Evolutionary conservation across 129 eudicot genomes (phyloP).

Genomic region (Chrysanthemum seticuspe): DNA sequence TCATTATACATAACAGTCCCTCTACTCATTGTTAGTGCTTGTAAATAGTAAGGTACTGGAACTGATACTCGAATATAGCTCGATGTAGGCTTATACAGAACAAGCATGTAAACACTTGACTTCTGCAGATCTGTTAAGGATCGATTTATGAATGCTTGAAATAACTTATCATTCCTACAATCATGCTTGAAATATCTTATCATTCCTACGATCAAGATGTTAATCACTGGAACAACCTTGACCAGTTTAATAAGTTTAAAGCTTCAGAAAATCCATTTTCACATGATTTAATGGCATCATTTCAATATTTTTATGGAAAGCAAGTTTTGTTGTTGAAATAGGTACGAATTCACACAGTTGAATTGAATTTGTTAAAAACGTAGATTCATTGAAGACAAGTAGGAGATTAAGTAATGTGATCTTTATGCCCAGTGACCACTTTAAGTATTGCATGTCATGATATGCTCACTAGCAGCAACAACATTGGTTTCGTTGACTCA

Average conservation of each 20-base stretch:
- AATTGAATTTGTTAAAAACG: constrained; percentile 42
- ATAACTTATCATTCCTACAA: background rate
- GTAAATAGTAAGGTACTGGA: too few species aligned
- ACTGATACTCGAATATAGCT: too few species aligned
- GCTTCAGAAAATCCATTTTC: constrained; percentile 46
- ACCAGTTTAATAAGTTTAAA: background rate
- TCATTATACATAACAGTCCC: too few species aligned
- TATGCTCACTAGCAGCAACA: constrained; percentile 68
- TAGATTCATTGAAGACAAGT: constrained; percentile 34
- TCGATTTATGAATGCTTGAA: too few species aligned
- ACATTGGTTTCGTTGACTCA: constrained; percentile 42
- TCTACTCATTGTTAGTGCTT: too few species aligned
- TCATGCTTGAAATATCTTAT: too few species aligned
- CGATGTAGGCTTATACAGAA: too few species aligned
- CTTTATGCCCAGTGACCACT: constrained; percentile 34
- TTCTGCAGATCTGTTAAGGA: too few species aligned
- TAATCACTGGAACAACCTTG: background rate
- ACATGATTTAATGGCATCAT: constrained; percentile 37
- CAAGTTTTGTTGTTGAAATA: constrained; percentile 44
- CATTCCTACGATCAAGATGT: background rate
- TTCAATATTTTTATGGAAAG: constrained; percentile 36
- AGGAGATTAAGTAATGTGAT: constrained; percentile 26
- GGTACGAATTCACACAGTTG: constrained; percentile 36
- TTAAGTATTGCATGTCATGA: constrained; percentile 43
- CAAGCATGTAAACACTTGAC: too few species aligned